Evolutionary conservation across 1,284 basidiomycete genomes (phyloP).

Genomic region (Inonotus obliquus): DNA sequence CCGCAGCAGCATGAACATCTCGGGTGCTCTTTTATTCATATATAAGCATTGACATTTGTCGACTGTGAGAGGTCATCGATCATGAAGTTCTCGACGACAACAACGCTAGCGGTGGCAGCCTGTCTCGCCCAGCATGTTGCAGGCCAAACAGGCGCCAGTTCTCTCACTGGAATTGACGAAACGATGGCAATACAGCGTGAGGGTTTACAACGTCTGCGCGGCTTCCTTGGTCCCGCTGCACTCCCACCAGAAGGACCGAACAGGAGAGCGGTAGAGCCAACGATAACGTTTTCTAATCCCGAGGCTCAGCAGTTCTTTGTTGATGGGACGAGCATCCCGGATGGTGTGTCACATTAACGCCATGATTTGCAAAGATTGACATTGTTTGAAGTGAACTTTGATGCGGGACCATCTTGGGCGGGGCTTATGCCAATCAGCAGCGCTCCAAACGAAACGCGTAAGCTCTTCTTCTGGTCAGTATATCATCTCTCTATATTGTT

Average conservation of each 20-base stretch:
- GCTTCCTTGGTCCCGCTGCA: constrained; percentile 36
- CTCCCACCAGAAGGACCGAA: constrained; percentile 1
- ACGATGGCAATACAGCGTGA: constrained; percentile 45
- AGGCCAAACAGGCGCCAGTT: constrained; percentile 9
- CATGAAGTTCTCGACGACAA: background rate
- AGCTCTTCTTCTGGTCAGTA: constrained; percentile 43
- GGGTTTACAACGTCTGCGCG: constrained; percentile 38
- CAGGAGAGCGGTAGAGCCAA: constrained; percentile 19
- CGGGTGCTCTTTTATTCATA: background rate
- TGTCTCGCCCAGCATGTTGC: background rate
- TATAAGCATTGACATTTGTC: background rate
- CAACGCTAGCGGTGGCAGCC: background rate
- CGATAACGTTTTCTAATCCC: constrained; percentile 31
- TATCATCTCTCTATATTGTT: background rate
- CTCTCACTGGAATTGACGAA: constrained; percentile 34
- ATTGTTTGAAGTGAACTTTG: constrained; percentile 31
- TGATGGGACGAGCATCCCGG: constrained; percentile 31
- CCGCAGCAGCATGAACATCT: too few relatives aligned
- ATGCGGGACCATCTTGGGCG: constrained; percentile 37
- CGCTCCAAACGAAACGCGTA: constrained; percentile 33
- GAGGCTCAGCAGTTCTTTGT: constrained; percentile 31
- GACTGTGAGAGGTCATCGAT: background rate
- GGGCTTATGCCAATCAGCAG: constrained; percentile 36
- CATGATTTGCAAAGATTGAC: background rate
- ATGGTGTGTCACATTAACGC: constrained; percentile 22